Evolutionary conservation across 495 filamentous ascomycete genomes (phyloP).

Genomic region (Aspergillus bridgeri): DNA sequence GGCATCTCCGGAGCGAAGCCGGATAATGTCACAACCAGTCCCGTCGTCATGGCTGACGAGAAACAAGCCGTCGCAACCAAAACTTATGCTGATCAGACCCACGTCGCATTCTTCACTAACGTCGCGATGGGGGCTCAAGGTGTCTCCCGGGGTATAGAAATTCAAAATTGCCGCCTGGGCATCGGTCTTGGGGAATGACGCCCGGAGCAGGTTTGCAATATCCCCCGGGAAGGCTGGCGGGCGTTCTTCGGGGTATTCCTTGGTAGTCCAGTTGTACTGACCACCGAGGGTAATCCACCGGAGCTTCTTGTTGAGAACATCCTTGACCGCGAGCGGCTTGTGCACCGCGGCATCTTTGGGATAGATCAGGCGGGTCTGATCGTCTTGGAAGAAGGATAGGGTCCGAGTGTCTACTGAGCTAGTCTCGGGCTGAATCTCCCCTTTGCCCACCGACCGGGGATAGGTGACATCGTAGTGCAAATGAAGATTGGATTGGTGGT

Average conservation of each 20-base stretch:
- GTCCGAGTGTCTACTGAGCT: not conserved
- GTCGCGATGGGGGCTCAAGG: conserved; percentile 83
- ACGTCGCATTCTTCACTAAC: conserved; percentile 75
- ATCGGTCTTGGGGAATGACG: conserved; percentile 65
- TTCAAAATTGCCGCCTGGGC: conserved; percentile 91
- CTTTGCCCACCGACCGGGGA: conserved; percentile 26
- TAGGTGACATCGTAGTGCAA: conserved; percentile 77
- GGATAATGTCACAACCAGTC: conserved; percentile 53
- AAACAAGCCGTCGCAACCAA: conserved; percentile 88
- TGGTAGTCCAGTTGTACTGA: conserved; percentile 91
- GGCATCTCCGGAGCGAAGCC: conserved; percentile 74
- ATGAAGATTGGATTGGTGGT: conserved; percentile 83
- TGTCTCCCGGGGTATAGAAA: conserved; percentile 83
- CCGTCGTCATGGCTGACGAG: conserved; percentile 40
- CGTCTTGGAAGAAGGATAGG: conserved; percentile 51
- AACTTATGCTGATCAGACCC: conserved; percentile 76
- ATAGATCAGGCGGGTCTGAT: conserved; percentile 32
- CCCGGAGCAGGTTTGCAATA: conserved; percentile 58
- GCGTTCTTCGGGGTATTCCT: conserved; percentile 63
- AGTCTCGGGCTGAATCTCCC: not conserved
- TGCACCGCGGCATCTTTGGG: conserved; percentile 68
- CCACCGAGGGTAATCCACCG: conserved; percentile 92
- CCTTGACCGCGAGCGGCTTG: conserved; percentile 61
- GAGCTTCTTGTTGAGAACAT: conserved; percentile 69
- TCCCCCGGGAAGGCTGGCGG: conserved; percentile 76